Evolutionary conservation across 176 grass and related monocot genomes (phyloP), one percentile per base, ranked within the genome.

Genomic region (Carex kokanica): DNA sequence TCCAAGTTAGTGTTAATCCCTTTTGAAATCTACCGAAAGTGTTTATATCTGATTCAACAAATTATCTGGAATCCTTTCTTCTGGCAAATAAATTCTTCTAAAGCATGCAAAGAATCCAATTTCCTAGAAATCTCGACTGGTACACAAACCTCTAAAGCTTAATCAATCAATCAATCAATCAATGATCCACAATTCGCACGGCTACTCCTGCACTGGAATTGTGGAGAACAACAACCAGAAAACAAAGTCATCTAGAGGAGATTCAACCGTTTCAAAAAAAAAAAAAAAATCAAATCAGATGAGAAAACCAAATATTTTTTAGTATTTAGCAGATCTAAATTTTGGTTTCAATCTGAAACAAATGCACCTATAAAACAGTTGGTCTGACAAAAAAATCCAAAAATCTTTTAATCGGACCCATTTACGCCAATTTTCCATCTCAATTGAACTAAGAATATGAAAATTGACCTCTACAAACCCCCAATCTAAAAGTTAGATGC

Each of bases 61-160:
- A 15, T 82, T 32, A 64, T 82, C 80, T 82, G 80, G 18, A 66
- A 82, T 64, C 62, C 59, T 82, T 82, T 65, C 80, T 82, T 82
- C 80, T 82, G 43, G 10, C 80, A 82, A 66, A 53, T 66, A 40
- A 82, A 45, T 53, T 82, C 80, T 68, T 82, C 59, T 82, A 82
- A 82, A 53, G 80, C 80, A 82, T 51, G 38, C 80, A 82, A 82
- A 82, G 43, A 82, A 68, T 68, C 80, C 60, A 82, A 82, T 82
- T 82, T 66, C 78, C 56, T 81, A 81, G 31, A 79, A 60, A 58
- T 73, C 77, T 79, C 17, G 18, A 64, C 78, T 64, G 38, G 60
- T 21, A 68, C 61, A 82, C 61, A 82, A 82, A 82, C 80, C 60
- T 68, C 80, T 82, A 82, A 82, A 67, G 80, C 80, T 67, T 67